Evolutionary conservation across 768 basidiomycete species (phyloP), one percentile per base, ranked within the genome.

Genomic region (Sistotremastrum niveocremeum): DNA sequence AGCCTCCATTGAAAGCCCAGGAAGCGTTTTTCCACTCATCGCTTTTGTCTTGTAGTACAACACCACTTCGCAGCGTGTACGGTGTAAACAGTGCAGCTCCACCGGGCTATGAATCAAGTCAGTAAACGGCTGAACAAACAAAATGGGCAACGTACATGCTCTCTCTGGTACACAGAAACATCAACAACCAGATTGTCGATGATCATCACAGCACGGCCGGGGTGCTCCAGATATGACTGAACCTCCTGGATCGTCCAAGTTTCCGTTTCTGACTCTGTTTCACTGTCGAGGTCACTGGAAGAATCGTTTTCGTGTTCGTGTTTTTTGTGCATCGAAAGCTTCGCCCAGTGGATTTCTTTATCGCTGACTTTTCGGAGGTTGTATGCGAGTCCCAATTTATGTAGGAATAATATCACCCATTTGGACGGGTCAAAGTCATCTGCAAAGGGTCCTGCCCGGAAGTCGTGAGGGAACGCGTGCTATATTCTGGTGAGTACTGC

Each of bases 341-440:
- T 54, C 1, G 76, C 76, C 34, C 71, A 70, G 5, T 57, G 53
- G 39, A 79, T 59, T 51, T 81, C 80, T 5, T 65, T 57, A 7
- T 65, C 51, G 11, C 67, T 62, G 0, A 74, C 79, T 11, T 69
- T 65, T 3, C 76, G 69, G 10, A 83, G 62, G 37, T 68, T 62
- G 5, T 57, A 62, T 1, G 65, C 73, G 0, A 77, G 57, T 0
- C 76, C 73, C 6, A 77, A 42, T 4, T 52, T 54, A 51, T 77
- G 62, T 7, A 86, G 64, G 4, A 62, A 41, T 20, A 73, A 56
- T 37, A 86, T 85, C 38, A 78, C 70, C 84, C 82, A 86, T 63
- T 85, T 86, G 2, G 81, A 81, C 0, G 84, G 83, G 59, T 88
- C 84, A 82, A 82, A 88, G 52, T 81, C 81, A 29, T 65, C 58